Conservation (phyloP, 495 filamentous ascomycete species). For the Pyrenula massariospora region DNA sequence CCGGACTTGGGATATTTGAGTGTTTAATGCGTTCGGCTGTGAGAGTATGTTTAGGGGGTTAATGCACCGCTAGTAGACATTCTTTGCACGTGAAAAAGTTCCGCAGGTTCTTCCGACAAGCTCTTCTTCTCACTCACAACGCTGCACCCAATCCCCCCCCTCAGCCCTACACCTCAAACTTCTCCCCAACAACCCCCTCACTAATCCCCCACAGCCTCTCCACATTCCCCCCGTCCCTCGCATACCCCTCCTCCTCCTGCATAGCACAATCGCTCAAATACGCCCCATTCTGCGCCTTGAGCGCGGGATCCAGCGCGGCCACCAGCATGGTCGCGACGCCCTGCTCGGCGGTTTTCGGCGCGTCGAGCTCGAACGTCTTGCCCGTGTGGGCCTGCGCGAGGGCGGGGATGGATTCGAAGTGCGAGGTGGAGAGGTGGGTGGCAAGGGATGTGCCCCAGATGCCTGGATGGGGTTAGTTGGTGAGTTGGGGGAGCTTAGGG, state of each 20-base stretch:
- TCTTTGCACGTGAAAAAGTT: too few relatives aligned
- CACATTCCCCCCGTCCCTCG: constrained; percentile 22
- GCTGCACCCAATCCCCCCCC: too few relatives aligned
- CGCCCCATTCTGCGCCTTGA: constrained; percentile 17
- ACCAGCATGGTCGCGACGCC: constrained; percentile 30
- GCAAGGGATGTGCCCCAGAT: background rate
- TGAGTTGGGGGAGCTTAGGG: background rate
- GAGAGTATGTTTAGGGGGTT: too few relatives aligned
- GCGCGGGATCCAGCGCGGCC: constrained; percentile 32
- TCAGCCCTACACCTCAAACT: too few relatives aligned
- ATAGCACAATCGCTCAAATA: constrained; percentile 30
- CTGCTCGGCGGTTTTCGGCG: constrained; percentile 15
- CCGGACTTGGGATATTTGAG: too few relatives aligned
- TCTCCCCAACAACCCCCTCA: constrained; percentile 36
- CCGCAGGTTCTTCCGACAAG: too few relatives aligned
- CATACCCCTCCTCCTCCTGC: constrained; percentile 11
- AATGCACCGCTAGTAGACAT: too few relatives aligned
- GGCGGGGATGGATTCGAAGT: background rate
- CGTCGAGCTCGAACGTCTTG: background rate
- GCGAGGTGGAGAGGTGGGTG: background rate
- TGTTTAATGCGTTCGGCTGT: too few relatives aligned
- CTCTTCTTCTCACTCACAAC: too few relatives aligned
- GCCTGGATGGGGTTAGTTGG: background rate
- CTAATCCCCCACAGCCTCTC: constrained; percentile 37
- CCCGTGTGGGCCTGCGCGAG: background rate